Base-by-base conservation (phyloP, 257 asterid species). In the Primulina tabacum region DNA sequence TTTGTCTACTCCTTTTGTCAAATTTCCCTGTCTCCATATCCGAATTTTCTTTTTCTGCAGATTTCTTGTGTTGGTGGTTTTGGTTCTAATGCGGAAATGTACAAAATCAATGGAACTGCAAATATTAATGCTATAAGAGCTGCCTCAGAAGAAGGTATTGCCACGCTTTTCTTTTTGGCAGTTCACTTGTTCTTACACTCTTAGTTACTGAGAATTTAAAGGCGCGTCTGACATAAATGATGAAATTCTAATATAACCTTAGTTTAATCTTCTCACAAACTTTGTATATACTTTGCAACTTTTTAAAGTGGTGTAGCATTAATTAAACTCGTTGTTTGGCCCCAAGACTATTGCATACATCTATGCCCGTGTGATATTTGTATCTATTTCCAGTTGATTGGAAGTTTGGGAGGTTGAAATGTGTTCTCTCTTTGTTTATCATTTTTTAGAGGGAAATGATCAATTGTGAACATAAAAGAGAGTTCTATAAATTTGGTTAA, bases 1-100 rank as follows among this genome's bases (percentile, higher is more conserved):
- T 30, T 52, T 57, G 68, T 35, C 9, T 37, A 16, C 53, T 67
- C 18, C 10, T 61, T 18, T 52, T 53, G 8, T 65, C 63, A 37
- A 8, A 26, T 61, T 66, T 60, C 55, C 50, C 8, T 62, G 35
- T 64, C 18, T 35, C 64, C 38, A 61, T 47, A 64, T 37, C 11
- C 69, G 73, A 32, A 73, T 14, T 55, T 70, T 37, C 60, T 56
- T 17, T 17, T 65, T 70, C 68, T 82, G 80, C 87, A 94, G 99
- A 89, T 94, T 69, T 91, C 99, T 76, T 90, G 99, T 71, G 90
- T 94, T 77, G 99, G 99, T 8, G 99, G 99, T 32, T 90, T 94
- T 77, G 99, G 99, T 77, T 90, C 97, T 67, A 94, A 88, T 78
- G 67, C 96, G 7, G 69, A 86, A 68, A 94, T 94, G 99, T 94